Evolutionary conservation across 139 green algal species (phyloP), one percentile per base, ranked within the genome.

Genomic region (Tetradesmus obliquus): DNA sequence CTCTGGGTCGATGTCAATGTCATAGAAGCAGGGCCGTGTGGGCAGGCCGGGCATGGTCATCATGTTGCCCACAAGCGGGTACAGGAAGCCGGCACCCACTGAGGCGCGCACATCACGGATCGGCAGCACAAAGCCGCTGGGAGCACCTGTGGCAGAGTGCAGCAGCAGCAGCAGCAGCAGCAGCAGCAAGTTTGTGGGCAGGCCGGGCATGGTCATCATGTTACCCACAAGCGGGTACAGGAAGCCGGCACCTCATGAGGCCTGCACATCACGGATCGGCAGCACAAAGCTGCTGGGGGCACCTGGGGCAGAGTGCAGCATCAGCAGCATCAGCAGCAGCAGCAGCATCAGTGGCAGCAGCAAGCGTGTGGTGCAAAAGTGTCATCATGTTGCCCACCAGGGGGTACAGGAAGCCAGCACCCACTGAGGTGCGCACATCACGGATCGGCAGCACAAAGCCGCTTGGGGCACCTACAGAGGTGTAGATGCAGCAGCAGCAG

Each of bases 161-260:
- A 79, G 54, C 20, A 71, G 71, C 32, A 82, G 0, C 15, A 74
- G 3, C 82, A 84, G 55, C 24, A 84, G 45, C 32, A 55, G 80
- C 51, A 83, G 76, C 2, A 7, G 9, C 12, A 71, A 71, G 15
- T 4, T 15, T 71, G 15, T 66, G 57, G 57, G 8, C 88, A 98
- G 91, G 60, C 97, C 97, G 0, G 97, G 97, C 94, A 99, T 99
- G 55, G 97, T 99, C 93, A 97, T 97, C 95, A 99, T 99, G 86
- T 95, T 96, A 15, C 98, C 98, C 55, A 99, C 97, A 32, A 99
- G 92, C 0, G 97, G 96, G 79, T 98, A 97, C 24, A 99, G 86
- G 94, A 99, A 99, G 79, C 98, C 98, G 3, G 98, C 98, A 58
- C 98, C 98, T 9, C 97, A 96, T 32, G 85, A 96, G 5, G 96